Percentiles rank a stretch among this genome's conserved stretches.
phyloP scores from a whole-genome alignment of 441 rosid genomes.

The Populus hybrid region DNA sequence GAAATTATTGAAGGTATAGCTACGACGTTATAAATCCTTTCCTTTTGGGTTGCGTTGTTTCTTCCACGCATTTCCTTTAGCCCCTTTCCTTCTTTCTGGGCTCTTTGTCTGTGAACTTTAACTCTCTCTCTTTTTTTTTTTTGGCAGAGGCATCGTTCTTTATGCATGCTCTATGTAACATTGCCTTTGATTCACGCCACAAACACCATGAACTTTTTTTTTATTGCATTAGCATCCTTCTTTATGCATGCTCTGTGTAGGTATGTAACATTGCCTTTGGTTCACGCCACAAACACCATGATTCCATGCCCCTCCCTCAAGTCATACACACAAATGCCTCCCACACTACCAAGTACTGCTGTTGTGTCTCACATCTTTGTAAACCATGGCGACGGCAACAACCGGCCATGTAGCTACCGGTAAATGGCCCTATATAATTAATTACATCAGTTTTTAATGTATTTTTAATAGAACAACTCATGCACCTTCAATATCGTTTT shows the following conservation, averaged over 20 bases:
- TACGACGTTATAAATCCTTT: not conserved
- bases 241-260: slow-evolving; percentile 11
- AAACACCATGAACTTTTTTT: slow-evolving; percentile 20
- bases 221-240: not conserved
- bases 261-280: slow-evolving; percentile 10
- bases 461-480: too few species aligned
- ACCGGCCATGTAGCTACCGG: not conserved
- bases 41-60: slow-evolving; percentile 2
- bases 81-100: slow-evolving; percentile 1
- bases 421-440: too few species aligned
- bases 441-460: too few species aligned
- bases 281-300: slow-evolving; percentile 34
- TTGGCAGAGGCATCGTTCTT: not conserved
- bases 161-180: slow-evolving; percentile 5
- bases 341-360: not conserved
- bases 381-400: too few species aligned
- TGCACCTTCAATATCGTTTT: too few species aligned
- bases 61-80: not conserved
- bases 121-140: not conserved
- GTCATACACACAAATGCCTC: slow-evolving; percentile 26
- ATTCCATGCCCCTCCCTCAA: slow-evolving; percentile 29
- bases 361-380: too few species aligned
- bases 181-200: slow-evolving; percentile 29
- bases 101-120: not conserved
- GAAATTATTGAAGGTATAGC: not conserved